Percentiles rank a stretch among this genome's conserved stretches.
Conservation (phyloP, 306 rosid species). For the Adenanthera pavonina region DNA sequence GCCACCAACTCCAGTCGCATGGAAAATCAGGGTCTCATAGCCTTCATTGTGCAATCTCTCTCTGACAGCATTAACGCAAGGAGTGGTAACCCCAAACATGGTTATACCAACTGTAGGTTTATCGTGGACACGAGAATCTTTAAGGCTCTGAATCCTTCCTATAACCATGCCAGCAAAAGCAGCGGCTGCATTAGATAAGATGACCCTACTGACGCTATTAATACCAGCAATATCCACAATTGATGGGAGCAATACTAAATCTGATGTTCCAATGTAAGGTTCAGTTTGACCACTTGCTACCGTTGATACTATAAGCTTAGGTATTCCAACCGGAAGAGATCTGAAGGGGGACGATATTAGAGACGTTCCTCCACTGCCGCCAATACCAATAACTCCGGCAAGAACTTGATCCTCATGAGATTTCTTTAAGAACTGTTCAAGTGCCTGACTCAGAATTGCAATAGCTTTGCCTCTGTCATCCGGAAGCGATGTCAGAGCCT, state of each 20-base stretch:
- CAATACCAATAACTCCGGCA: slow-evolving; percentile 79
- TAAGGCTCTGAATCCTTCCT: slow-evolving; percentile 59
- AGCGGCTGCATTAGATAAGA: slow-evolving; percentile 76
- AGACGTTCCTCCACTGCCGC: slow-evolving; percentile 93
- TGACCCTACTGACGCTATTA: slow-evolving; percentile 77
- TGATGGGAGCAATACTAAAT: slow-evolving; percentile 75
- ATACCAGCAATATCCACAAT: slow-evolving; percentile 84
- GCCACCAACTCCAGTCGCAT: slow-evolving; percentile 96
- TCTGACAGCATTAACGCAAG: slow-evolving; percentile 70
- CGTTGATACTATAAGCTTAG: slow-evolving; percentile 83
- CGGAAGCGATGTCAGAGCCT: slow-evolving; percentile 47
- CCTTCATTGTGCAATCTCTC: slow-evolving; percentile 79
- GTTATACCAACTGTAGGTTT: slow-evolving; percentile 80
- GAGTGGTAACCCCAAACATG: slow-evolving; percentile 93
- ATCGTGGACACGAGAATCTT: slow-evolving; percentile 43
- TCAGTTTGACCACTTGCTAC: slow-evolving; percentile 94
- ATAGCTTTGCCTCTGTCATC: slow-evolving; percentile 80
- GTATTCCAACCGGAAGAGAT: slow-evolving; percentile 80
- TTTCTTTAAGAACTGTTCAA: slow-evolving; percentile 58
- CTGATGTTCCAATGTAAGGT: slow-evolving; percentile 79
- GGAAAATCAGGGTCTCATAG: slow-evolving; percentile 83
- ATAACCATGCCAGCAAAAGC: slow-evolving; percentile 92
- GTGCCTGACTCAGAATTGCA: slow-evolving; percentile 70
- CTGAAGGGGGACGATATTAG: slow-evolving; percentile 63
- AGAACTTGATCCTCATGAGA: slow-evolving; percentile 50